Conservation (phyloP, 1,139 yeast genomes). For the Taiozyma sp. region DNA sequence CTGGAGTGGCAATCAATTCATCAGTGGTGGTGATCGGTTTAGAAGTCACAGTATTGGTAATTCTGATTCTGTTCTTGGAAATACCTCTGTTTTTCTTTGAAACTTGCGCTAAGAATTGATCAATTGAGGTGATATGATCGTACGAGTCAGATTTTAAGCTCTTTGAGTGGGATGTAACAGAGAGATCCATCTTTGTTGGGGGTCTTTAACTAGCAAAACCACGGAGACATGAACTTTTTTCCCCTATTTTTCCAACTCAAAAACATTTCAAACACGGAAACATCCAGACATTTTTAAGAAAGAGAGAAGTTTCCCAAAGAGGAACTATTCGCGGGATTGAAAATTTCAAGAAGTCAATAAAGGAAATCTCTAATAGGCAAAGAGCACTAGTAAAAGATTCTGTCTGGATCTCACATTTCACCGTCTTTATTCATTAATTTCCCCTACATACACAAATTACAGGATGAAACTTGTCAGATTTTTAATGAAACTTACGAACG, state of each 20-base stretch:
- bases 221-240: no score
- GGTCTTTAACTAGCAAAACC: no score
- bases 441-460: neutral
- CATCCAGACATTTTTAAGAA: neutral
- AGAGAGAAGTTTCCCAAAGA: neutral
- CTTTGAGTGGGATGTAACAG: constrained; percentile 47
- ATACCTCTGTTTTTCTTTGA: constrained; percentile 39
- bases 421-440: neutral
- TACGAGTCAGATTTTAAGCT: constrained; percentile 37
- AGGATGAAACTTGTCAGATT: constrained; percentile 64
- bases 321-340: neutral
- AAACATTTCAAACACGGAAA: neutral
- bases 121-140: constrained; percentile 28
- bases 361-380: neutral
- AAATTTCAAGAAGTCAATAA: neutral
- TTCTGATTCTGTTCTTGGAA: constrained; percentile 36
- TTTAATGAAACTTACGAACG: constrained; percentile 81
- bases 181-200: constrained; percentile 5
- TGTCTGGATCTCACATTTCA: neutral
- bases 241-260: no score
- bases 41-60: constrained; percentile 26
- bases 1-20: constrained; percentile 24
- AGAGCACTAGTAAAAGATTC: neutral
- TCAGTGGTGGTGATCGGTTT: constrained; percentile 22
- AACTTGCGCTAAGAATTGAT: constrained; percentile 33